Percentiles rank a stretch among this genome's conserved stretches.
These are phyloP conservation scores for Mycena pura DNA, from an alignment of 768 basidiomycete genomes.

Conservation along the genomic window DNA sequence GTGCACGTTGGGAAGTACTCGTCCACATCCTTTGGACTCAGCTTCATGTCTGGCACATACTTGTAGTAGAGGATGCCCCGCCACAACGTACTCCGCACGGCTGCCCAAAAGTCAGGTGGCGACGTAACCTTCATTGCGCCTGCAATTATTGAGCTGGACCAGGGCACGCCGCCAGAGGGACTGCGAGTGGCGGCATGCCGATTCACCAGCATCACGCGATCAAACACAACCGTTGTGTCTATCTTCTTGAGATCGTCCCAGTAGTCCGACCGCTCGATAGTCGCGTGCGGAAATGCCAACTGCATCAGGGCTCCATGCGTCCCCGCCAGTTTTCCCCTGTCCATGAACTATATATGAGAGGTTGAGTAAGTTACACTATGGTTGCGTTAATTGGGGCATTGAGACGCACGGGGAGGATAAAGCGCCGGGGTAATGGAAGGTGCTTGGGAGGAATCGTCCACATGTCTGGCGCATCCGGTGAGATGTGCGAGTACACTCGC, in stretches of 20 bases:
- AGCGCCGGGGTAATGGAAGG: constrained; percentile 36
- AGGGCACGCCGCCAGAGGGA: constrained; percentile 36
- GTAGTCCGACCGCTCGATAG: constrained; percentile 64
- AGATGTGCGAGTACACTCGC: constrained; percentile 43
- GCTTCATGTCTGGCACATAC: no score
- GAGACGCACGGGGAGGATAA: constrained; percentile 43
- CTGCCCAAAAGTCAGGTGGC: constrained; percentile 41
- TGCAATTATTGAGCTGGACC: constrained; percentile 47
- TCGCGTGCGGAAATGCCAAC: constrained; percentile 63
- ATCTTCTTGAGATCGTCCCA: constrained; percentile 64
- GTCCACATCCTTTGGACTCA: no score
- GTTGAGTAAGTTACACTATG: no score
- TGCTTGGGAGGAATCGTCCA: neutral
- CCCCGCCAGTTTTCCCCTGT: constrained; percentile 52
- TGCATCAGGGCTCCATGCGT: constrained; percentile 71
- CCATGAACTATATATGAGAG: constrained; percentile 29
- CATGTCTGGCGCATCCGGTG: no score
- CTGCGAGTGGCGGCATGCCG: constrained; percentile 66
- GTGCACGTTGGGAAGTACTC: constrained; percentile 51
- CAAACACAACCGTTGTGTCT: constrained; percentile 62
- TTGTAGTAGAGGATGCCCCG: constrained; percentile 38
- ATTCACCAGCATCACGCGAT: constrained; percentile 65
- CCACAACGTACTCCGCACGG: constrained; percentile 38
- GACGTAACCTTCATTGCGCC: constrained; percentile 39
- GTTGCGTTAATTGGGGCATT: no score